Base-by-base conservation (phyloP, 2,329 filamentous ascomycete species). In the Metarhizium album region DNA sequence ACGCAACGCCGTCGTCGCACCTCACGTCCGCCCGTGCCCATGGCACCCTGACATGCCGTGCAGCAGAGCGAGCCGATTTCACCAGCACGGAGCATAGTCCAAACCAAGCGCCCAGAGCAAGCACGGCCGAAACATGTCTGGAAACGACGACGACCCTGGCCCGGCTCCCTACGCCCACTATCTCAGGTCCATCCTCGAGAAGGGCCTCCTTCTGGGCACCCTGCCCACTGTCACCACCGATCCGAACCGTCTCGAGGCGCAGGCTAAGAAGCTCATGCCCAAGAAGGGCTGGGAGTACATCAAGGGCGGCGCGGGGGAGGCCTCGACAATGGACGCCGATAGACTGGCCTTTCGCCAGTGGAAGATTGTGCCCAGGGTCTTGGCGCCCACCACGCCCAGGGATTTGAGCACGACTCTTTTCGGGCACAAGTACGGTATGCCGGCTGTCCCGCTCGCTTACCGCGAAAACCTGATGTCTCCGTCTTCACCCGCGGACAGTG, bases 311-410 rank as follows among this genome's bases (percentile, higher is more conserved):
- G 81, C 81, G 0, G 79, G 81, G 2, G 79, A 82, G 57, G 70
- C 74, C 37, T 71, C 78, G 2, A 85, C 82, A 0, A 76, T 80
- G 70, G 74, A 78, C 47, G 76, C 78, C 42, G 83, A 83, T 58
- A 70, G 74, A 7, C 65, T 76, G 20, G 78, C 79, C 1, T 82
- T 84, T 54, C 66, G 72, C 40, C 72, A 75, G 53, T 73, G 70
- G 62, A 68, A 69, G 51, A 73, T 81, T 1, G 67, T 80, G 9
- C 78, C 78, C 0, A 70, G 74, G 8, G 74, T 80, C 64, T 64
- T 80, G 58, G 62, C 65, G 47, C 65, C 70, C 1, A 70, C 66
- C 4, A 59, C 61, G 23, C 68, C 66, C 29, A 68, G 78, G 7
- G 69, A 80, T 52, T 62, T 80, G n/a, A 66, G 65, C 6, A 67